Conservation (phyloP, 2,329 filamentous ascomycete genomes). For the Diaporthe caulivora region DNA sequence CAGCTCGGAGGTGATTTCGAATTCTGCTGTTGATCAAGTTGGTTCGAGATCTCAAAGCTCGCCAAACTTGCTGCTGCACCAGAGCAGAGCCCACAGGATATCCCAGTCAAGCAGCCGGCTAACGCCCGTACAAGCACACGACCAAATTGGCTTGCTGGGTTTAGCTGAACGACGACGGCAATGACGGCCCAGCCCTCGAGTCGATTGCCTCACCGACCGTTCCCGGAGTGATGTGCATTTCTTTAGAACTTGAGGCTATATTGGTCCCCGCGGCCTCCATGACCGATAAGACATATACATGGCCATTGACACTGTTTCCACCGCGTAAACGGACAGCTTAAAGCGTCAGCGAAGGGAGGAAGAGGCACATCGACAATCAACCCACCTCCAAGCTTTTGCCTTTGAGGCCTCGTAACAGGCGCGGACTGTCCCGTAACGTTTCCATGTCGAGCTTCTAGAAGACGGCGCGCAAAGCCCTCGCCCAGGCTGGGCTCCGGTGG, state of each 20-base stretch:
- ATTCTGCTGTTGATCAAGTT: neutral
- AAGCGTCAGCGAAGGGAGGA: neutral
- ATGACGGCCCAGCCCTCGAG: neutral
- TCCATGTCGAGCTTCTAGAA: neutral
- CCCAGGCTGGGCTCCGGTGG: neutral
- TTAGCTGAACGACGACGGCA: slow-evolving; percentile 21
- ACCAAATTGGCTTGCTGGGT: slow-evolving; percentile 11
- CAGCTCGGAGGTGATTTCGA: neutral
- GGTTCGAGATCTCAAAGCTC: neutral
- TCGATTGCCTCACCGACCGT: neutral
- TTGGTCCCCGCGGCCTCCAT: neutral
- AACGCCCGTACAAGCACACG: slow-evolving; percentile 18
- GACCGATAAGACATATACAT: no score
- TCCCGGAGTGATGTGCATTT: neutral
- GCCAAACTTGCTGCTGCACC: neutral
- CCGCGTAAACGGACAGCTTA: neutral
- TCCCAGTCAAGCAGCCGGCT: slow-evolving; percentile 14
- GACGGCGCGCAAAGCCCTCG: neutral
- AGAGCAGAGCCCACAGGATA: neutral
- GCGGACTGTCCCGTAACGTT: neutral
- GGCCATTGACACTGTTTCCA: neutral
- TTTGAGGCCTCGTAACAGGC: neutral
- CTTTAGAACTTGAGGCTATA: neutral
- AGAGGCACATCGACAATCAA: neutral
- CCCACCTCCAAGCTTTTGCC: neutral